Base-by-base conservation (phyloP, 371 early-diverging fungal species). In the Rhizopus sp. region DNA sequence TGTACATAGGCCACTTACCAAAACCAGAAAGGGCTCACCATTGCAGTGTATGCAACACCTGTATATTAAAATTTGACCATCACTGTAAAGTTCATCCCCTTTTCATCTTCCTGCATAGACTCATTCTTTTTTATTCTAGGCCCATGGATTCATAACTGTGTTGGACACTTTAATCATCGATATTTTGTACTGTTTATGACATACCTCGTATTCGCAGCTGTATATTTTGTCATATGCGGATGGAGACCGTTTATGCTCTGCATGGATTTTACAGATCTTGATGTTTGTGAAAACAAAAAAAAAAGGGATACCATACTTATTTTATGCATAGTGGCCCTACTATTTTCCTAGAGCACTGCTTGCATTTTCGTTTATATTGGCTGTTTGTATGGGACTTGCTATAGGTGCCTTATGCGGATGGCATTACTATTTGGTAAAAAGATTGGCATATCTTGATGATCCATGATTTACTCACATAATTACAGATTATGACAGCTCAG, bases 21-120 rank as follows among this genome's bases (percentile, higher is more conserved):
- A 95, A 94, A 69, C 94, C 97, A 8, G 93, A 91, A 62, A 82
- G 97, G 53, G 83, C 94, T 7, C 95, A 97, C 66, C 97, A 97
- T 66, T 97, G 97, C 70, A 87, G 87, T 50, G 87, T 89, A 34
- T 97, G 97, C 67, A 85, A 90, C 44, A 64, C 76, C 29, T 97
- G 96, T 63, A 88, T 96, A 3, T 77, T 87, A 35, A 80, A 81
- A 58, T 84, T 86, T 70, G 88, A 87, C 64, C 88, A 88, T 57
- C 83, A 83, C 53, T 82, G 88, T 81, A 80, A 72, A 79, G 33
- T 55, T 34, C 50, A 29, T 62, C 3, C 23, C 37, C n/a, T 1
- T 32, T 23, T 7, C 34, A 55, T 17, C n/a, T 17, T 32, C 34
- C 38, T 47, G 9, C 46, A 50, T 64, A 53, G 50, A 68, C 47